Base-by-base conservation (phyloP, 176 grass and related monocot genomes). In the Eleusine coracana region DNA sequence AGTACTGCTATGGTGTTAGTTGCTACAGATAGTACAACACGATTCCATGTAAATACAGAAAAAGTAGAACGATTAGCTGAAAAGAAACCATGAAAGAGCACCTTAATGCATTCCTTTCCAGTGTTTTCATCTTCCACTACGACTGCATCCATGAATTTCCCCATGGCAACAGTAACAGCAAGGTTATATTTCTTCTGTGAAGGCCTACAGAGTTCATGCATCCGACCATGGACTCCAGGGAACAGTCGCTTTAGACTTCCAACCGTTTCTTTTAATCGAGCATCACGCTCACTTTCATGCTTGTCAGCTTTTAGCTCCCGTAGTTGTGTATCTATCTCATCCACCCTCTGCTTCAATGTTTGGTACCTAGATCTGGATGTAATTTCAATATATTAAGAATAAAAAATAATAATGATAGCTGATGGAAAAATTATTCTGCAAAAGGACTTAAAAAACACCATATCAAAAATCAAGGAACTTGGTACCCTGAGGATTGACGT, bases 61-160 rank as follows among this genome's bases (percentile, higher is more conserved):
- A 73, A 73, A 40, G 39, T 52, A 65, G 10, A 85, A 75, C 5
- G 27, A 68, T 49, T 64, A 71, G 3, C 5, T 42, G 74, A 83
- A 31, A 68, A 66, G 66, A 85, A 74, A 70, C 39, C 7, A 75
- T 82, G 27, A 45, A 73, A 38, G 27, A 83, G 64, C 71, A 98
- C 95, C 90, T 98, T 94, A 88, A 98, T 98, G 83, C 95, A 98
- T 86, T 98, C 95, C 80, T 98, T 98, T 87, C 96, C 96, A 66
- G 92, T 95, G 79, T 86, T 95, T 72, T 98, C 92, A 80, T 98
- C 92, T 91, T 98, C 96, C 68, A 98, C 96, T 25, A 98, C 92
- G 15, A 98, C 85, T 50, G 96, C 96, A 85, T 98, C 96, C 96
- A 98, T 98, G 73, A 91, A 98, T 85, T 95, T 98, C 40, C 96